Evolutionary conservation across 139 green algal species (phyloP), one percentile per base, ranked within the genome.

Genomic region (Pleodorina starrii): DNA sequence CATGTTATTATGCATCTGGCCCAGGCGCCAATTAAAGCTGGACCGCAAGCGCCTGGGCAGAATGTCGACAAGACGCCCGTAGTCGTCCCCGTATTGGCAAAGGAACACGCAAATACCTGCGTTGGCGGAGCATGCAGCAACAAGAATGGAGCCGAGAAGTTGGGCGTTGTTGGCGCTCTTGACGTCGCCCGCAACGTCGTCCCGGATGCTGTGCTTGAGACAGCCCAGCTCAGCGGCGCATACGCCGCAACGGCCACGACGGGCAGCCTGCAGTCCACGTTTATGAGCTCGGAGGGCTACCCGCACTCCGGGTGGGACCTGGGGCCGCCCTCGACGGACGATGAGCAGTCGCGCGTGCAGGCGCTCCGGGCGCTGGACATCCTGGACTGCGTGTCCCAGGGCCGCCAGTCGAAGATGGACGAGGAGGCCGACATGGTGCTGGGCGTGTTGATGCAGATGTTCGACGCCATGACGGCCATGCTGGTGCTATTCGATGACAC

Each of bases 371-470:
- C 82, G 1, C 44, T 88, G 44, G 66, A 79, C 35, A 25, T 88
- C 10, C 66, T 88, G 44, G 44, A 79, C 32, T 68, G n/a, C 25
- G 63, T 69, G 23, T 35, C 82, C 0, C 23, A 48, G 19, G 82
- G 63, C n/a, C 57, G 40, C 50, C 59, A 27, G 7, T 42, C 32
- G 3, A 17, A 23, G 69, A 46, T 89, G 27, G 84, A 89, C 12
- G 68, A 89, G 69, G 84, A 89, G 84, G 69, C 35, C 25, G 69
- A 57, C 12, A 16, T 82, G 7, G 19, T 89, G 27, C 69, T 89
- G 46, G 50, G 17, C 1, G 44, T 48, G 21, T 27, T 89, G 5
- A 73, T 82, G 69, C 23, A 42, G 50, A 50, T 82, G 68, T 74
- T 87, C 42, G 21, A 63, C 1, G 48, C 84, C 23, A 68, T 36